Percentiles rank a stretch among this genome's conserved stretches.
Evolutionary conservation across 2,329 filamentous ascomycete genomes (phyloP).

Genomic region (Aureobasidium sp.): DNA sequence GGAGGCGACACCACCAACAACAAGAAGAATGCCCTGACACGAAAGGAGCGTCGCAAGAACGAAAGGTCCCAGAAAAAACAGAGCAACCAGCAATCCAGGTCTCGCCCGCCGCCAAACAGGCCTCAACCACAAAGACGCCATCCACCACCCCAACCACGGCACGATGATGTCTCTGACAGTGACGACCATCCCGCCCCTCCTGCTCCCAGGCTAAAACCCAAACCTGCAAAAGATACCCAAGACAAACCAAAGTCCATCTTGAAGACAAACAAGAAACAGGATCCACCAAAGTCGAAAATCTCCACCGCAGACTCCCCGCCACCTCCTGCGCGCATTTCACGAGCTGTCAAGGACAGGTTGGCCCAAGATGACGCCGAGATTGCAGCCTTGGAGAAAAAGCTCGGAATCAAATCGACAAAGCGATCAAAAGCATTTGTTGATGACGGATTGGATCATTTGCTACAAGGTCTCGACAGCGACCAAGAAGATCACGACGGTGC

Average conservation of each 20-base stretch:
- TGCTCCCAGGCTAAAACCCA: slow-evolving; percentile 12
- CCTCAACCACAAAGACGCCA: slow-evolving; percentile 18
- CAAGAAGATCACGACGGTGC: slow-evolving; percentile 47
- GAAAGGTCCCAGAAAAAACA: slow-evolving; percentile 56
- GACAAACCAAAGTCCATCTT: slow-evolving; percentile 32
- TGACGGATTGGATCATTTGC: slow-evolving; percentile 72
- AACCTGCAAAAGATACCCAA: slow-evolving; percentile 21
- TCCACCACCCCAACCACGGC: slow-evolving; percentile 23
- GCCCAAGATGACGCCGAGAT: slow-evolving; percentile 85
- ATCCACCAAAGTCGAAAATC: slow-evolving; percentile 11
- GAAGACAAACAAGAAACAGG: slow-evolving; percentile 25
- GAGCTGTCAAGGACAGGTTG: slow-evolving; percentile 54
- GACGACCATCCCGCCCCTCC: slow-evolving; percentile 29
- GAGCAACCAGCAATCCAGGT: slow-evolving; percentile 27
- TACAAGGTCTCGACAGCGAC: slow-evolving; percentile 56
- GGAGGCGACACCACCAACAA: slow-evolving; percentile 26
- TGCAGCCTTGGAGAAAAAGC: slow-evolving; percentile 73
- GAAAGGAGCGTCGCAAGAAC: slow-evolving; percentile 51
- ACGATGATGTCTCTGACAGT: slow-evolving; percentile 24
- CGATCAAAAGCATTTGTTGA: slow-evolving; percentile 65
- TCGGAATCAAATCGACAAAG: slow-evolving; percentile 75
- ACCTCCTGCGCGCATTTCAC: slow-evolving; percentile 26
- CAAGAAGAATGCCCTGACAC: slow-evolving; percentile 19
- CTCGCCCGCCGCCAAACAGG: slow-evolving; percentile 1
- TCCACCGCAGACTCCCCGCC: neutral